Evolutionary conservation across 2,329 filamentous ascomycete species (phyloP).

Genomic region (Sclerotinia glacialis): DNA sequence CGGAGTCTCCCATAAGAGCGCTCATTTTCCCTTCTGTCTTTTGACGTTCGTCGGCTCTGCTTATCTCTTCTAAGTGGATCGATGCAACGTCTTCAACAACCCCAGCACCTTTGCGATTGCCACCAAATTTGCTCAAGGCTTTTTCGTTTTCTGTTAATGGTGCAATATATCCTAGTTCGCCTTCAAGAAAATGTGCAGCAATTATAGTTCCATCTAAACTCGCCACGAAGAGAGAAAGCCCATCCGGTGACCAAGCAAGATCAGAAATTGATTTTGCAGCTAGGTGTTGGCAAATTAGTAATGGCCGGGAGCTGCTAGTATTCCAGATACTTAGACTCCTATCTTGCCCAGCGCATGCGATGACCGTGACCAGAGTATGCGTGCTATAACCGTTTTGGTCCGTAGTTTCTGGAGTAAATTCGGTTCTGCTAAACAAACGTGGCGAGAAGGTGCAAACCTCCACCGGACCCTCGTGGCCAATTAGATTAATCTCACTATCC

Average conservation of each 20-base stretch:
- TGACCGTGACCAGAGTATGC: constrained; percentile 73
- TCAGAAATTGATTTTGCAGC: constrained; percentile 91
- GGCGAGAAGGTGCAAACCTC: constrained; percentile 98
- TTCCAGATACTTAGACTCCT: constrained; percentile 98
- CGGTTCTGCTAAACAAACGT: constrained; percentile 75
- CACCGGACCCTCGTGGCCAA: constrained; percentile 93
- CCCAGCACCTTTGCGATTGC: constrained; percentile 80
- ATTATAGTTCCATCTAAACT: constrained; percentile 89
- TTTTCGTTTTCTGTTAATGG: constrained; percentile 87
- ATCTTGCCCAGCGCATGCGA: constrained; percentile 94
- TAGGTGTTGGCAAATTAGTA: constrained; percentile 86
- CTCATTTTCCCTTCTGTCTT: constrained; percentile 95
- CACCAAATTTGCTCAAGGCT: constrained; percentile 88
- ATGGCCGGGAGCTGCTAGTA: constrained; percentile 86
- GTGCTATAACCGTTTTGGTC: constrained; percentile 49
- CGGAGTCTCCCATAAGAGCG: constrained; percentile 89
- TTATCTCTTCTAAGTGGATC: constrained; percentile 81
- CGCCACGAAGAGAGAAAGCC: constrained; percentile 78
- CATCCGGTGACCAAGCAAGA: constrained; percentile 89
- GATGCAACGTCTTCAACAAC: constrained; percentile 92
- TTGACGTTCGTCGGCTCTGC: constrained; percentile 84
- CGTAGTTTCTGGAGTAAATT: constrained; percentile 50
- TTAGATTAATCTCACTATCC: constrained; percentile 96
- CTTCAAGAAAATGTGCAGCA: constrained; percentile 74
- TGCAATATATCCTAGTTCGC: constrained; percentile 87